These are phyloP conservation scores for Pythium sp. DNA, from an alignment of 352 stramenopile genomes.

Conservation along the genomic window DNA sequence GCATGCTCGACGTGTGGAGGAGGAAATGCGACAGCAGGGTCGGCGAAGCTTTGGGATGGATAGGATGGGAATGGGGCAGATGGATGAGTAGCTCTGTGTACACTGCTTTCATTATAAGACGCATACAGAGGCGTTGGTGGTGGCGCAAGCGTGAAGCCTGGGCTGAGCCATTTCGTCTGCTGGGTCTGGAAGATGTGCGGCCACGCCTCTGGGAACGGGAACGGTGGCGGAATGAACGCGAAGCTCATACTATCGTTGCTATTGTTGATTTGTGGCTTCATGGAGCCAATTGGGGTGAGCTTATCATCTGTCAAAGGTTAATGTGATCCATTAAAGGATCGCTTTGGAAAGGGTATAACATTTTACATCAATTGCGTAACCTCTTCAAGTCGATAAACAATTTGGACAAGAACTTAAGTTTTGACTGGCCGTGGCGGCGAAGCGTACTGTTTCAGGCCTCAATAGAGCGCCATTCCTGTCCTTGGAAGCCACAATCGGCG, in stretches of 20 bases:
- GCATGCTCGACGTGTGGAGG: background rate
- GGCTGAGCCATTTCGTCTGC: conserved; percentile 51
- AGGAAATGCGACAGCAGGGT: background rate
- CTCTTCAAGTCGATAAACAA: background rate
- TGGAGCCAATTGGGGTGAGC: background rate
- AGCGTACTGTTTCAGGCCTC: background rate
- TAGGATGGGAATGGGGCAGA: background rate
- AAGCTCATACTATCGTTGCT: conserved; percentile 22
- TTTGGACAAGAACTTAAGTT: background rate
- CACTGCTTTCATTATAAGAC: background rate
- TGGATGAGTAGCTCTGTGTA: background rate
- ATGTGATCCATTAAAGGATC: no score
- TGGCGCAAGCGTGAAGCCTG: conserved; percentile 12
- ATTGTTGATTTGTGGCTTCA: background rate
- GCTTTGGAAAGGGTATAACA: background rate
- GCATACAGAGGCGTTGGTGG: background rate
- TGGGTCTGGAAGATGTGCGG: conserved; percentile 38
- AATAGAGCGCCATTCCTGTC: conserved; percentile 6
- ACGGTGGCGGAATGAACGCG: conserved; percentile 65
- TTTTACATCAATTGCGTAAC: background rate
- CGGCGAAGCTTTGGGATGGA: background rate
- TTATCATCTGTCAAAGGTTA: background rate
- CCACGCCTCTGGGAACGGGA: conserved; percentile 76
- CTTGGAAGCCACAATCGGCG: background rate
- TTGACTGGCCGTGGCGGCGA: conserved; percentile 7